Percentiles rank a stretch among this genome's conserved stretches.
Conservation (phyloP, 176 grass and related monocot genomes). For the Chrysopogon serrulatus region DNA sequence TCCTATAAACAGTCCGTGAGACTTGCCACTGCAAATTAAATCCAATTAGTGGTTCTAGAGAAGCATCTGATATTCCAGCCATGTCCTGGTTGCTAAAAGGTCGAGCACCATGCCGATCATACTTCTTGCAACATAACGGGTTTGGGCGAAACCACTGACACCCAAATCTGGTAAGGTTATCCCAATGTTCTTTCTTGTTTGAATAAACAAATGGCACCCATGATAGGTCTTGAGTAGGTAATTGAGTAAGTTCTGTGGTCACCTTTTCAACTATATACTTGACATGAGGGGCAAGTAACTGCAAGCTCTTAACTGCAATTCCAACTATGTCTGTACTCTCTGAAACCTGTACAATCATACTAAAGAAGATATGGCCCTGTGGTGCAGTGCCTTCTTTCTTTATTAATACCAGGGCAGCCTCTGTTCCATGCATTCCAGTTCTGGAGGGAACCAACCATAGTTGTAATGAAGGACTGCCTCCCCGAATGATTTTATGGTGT, state of each 20-base stretch:
- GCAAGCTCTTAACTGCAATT: background rate
- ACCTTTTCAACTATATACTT: background rate
- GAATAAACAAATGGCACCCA: background rate
- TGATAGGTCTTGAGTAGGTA: background rate
- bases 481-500: background rate
- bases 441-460: background rate
- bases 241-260: background rate
- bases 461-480: background rate
- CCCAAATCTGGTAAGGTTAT: too few species aligned
- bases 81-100: too few species aligned
- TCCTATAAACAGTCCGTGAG: background rate
- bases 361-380: background rate
- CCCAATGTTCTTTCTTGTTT: too few species aligned
- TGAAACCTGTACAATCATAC: background rate
- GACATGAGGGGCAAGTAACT: constrained; percentile 1
- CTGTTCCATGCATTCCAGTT: background rate
- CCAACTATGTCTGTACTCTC: background rate
- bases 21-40: too few species aligned
- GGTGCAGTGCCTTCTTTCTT: background rate
- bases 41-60: too few species aligned
- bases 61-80: too few species aligned
- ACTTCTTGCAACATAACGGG: too few species aligned
- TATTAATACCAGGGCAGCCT: background rate
- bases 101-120: too few species aligned
- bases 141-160: too few species aligned